phyloP scores from a whole-genome alignment of 2,329 filamentous ascomycete species.

The Aspergillus persii region DNA sequence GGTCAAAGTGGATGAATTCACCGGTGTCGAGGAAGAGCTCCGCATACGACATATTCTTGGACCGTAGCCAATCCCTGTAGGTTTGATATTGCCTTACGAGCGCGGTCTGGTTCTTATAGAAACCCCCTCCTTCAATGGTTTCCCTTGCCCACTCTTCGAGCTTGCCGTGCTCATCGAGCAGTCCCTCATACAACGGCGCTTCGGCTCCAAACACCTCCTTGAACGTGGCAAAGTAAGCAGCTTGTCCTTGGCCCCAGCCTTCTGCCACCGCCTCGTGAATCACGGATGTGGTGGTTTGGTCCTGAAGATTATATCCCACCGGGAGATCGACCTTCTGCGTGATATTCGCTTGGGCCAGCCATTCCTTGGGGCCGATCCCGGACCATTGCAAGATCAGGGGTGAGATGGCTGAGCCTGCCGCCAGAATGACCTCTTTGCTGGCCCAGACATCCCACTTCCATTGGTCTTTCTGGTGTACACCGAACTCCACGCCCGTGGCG shows the following conservation, averaged over 20 bases:
- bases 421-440: constrained; percentile 26
- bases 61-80: constrained; percentile 27
- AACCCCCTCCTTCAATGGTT: constrained; percentile 24
- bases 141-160: constrained; percentile 27
- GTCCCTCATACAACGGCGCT: constrained; percentile 9
- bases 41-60: constrained; percentile 24
- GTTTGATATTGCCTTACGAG: constrained; percentile 26
- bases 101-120: constrained; percentile 27
- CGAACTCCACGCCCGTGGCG: constrained; percentile 27
- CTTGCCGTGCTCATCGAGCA: constrained; percentile 22
- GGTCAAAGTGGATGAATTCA: constrained; percentile 23
- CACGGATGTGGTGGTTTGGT: constrained; percentile 28
- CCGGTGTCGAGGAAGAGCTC: constrained; percentile 30
- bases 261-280: constrained; percentile 7
- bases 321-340: constrained; percentile 25
- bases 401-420: constrained; percentile 27
- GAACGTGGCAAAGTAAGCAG: constrained; percentile 28
- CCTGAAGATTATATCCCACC: constrained; percentile 31
- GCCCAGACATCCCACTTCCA: constrained; percentile 18
- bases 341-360: constrained; percentile 17
- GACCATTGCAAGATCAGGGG: constrained; percentile 28
- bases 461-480: constrained; percentile 14
- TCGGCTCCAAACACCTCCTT: constrained; percentile 25
- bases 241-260: constrained; percentile 25
- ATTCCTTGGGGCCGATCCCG: constrained; percentile 24